Conservation (phyloP, 2,329 filamentous ascomycete species). For the Plenodomus lindquistii region DNA sequence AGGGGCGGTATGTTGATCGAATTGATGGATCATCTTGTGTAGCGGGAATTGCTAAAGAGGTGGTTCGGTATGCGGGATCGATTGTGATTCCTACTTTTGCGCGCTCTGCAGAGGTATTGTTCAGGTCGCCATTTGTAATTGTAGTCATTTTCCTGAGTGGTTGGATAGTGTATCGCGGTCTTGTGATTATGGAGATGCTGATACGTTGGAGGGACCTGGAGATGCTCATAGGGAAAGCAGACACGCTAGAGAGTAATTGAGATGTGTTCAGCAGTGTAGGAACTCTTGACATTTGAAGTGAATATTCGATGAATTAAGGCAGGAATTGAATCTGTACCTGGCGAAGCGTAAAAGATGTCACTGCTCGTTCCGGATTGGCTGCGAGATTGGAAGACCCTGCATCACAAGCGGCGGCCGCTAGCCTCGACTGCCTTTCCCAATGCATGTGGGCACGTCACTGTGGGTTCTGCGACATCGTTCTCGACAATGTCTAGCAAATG, state of each 20-base stretch:
- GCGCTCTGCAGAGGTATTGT: slow-evolving; percentile 28
- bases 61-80: slow-evolving; percentile 15
- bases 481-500: no score
- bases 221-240: slow-evolving; percentile 2
- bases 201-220: neutral
- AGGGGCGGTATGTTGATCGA: slow-evolving; percentile 60
- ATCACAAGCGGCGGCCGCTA: slow-evolving; percentile 1
- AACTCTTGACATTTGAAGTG: no score
- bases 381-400: slow-evolving; percentile 1
- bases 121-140: slow-evolving; percentile 26
- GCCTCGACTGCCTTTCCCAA: neutral
- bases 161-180: slow-evolving; percentile 1
- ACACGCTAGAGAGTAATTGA: neutral
- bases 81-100: slow-evolving; percentile 10
- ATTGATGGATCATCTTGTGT: slow-evolving; percentile 53
- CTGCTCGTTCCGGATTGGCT: slow-evolving; percentile 1
- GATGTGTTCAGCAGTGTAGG: neutral
- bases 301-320: neutral
- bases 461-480: no score
- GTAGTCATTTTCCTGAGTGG: slow-evolving; percentile 3
- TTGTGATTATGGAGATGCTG: neutral
- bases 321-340: slow-evolving; percentile 1
- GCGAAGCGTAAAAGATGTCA: slow-evolving; percentile 6
- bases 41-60: slow-evolving; percentile 50
- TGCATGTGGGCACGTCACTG: neutral